Evolutionary conservation across 108 stramenopile genomes (phyloP), one percentile per base, ranked within the genome.

Genomic region (Fragilariopsis cylindrus): DNA sequence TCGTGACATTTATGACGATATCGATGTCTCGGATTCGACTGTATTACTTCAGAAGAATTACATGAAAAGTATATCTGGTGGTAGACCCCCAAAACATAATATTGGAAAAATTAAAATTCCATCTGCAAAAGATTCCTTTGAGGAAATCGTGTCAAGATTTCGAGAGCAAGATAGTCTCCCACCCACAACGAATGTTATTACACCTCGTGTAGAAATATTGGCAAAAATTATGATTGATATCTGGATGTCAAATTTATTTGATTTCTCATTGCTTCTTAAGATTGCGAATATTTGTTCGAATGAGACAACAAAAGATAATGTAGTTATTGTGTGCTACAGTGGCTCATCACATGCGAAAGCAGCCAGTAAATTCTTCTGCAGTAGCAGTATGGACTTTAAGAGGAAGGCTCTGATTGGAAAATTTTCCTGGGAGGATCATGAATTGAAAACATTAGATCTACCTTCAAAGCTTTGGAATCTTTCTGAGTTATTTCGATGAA

Each of bases 221-320:
- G 78, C 75, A 18, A 83, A 83, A 66, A 83, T 83, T 39, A 18
- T 83, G 7, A 83, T 83, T 45, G 82, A 83, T 55, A 76, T 83
- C 13, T 83, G 58, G 58, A 72, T 79, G 75, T 71, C 74, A 42
- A 72, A 75, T 41, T 40, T 83, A 21, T 18, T 83, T 53, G 82
- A 83, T 64, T 70, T 75, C 48, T 60, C 71, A 12, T 50, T 75
- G 44, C 54, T 79, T n/a, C 67, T 79, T 12, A 83, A 79, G 56
- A 71, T 83, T 75, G 82, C 55, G 9, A 48, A 76, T n/a, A 71
- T 79, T 57, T 58, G 71, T 52, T 41, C 62, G 43, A 44, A 57
- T 8, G 48, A 79, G 16, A 63, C 48, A 21, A 63, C 48, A 44
- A 62, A 52, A 18, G 58, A 76, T n/a, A 79, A 83, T 19, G 67